These are phyloP conservation scores for Phyllosticta capitalensis DNA, from an alignment of 2,329 filamentous ascomycete species.

Conservation along the genomic window DNA sequence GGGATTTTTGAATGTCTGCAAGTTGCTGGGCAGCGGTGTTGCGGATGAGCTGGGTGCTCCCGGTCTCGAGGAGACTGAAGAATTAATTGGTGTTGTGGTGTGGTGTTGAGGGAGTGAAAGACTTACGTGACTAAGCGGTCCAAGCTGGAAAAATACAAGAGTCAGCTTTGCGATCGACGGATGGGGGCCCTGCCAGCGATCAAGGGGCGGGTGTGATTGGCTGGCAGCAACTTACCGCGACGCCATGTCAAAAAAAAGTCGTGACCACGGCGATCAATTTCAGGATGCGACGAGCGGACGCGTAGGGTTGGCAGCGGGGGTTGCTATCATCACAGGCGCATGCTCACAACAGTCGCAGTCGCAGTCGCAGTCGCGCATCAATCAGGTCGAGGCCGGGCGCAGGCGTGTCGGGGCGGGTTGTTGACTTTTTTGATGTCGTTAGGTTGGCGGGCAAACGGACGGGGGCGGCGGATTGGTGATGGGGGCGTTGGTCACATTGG, in stretches of 20 bases:
- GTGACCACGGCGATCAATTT: constrained; percentile 3
- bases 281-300: neutral
- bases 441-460: neutral
- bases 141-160: constrained; percentile 21
- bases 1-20: constrained; percentile 95
- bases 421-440: neutral
- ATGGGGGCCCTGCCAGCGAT: constrained; percentile 10
- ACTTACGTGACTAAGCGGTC: constrained; percentile 29
- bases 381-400: neutral
- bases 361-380: neutral
- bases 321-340: constrained; percentile 4
- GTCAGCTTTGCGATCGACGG: neutral
- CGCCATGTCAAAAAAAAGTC: constrained; percentile 11
- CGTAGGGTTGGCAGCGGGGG: neutral
- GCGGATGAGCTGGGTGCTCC: constrained; percentile 89
- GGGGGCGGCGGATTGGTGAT: neutral
- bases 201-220: constrained; percentile 9
- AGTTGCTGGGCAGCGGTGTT: constrained; percentile 96
- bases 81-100: neutral
- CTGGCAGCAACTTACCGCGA: constrained; percentile 11
- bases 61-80: constrained; percentile 82
- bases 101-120: neutral
- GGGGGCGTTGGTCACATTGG: constrained; percentile 10
- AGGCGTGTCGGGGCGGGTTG: too few relatives aligned
- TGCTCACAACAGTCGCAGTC: neutral